These are phyloP conservation scores for Chenopodium suecicum DNA, from an alignment of 148 eudicot species.

Conservation along the genomic window DNA sequence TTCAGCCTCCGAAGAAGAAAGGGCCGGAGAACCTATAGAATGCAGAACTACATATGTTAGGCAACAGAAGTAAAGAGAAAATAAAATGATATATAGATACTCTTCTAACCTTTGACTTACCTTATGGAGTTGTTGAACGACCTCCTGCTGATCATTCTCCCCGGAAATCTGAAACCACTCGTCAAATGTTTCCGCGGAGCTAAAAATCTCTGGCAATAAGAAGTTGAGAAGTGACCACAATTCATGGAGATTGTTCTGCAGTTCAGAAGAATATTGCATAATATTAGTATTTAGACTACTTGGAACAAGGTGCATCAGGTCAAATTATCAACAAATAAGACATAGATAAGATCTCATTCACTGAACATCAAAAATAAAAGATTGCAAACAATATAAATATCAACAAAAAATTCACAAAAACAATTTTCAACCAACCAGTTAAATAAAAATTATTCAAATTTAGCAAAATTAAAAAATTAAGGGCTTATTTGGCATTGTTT, in stretches of 20 bases:
- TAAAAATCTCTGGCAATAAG: constrained; percentile 93
- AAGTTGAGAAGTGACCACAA: constrained; percentile 97
- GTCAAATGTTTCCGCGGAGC: constrained; percentile 96
- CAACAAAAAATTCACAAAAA: background rate
- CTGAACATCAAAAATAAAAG: background rate
- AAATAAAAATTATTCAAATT: background rate
- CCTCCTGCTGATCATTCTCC: constrained; percentile 96
- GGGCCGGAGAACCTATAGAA: constrained; percentile 81
- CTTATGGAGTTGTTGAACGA: constrained; percentile 98
- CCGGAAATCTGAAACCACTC: constrained; percentile 99
- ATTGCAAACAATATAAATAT: background rate
- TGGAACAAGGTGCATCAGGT: background rate
- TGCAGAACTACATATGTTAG: constrained; percentile 13
- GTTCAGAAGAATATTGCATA: constrained; percentile 18
- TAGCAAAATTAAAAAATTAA: background rate
- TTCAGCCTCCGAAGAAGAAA: constrained; percentile 95
- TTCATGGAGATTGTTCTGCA: constrained; percentile 98
- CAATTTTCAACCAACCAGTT: background rate
- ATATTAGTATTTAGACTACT: background rate
- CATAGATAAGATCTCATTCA: background rate
- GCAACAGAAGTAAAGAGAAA: background rate
- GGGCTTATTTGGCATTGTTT: too few species aligned
- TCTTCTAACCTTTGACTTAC: constrained; percentile 29
- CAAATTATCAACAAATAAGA: too few species aligned
- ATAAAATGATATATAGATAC: background rate